Evolutionary conservation across 2,329 filamentous ascomycete species (phyloP).

Genomic region (Cercospora janseana): DNA sequence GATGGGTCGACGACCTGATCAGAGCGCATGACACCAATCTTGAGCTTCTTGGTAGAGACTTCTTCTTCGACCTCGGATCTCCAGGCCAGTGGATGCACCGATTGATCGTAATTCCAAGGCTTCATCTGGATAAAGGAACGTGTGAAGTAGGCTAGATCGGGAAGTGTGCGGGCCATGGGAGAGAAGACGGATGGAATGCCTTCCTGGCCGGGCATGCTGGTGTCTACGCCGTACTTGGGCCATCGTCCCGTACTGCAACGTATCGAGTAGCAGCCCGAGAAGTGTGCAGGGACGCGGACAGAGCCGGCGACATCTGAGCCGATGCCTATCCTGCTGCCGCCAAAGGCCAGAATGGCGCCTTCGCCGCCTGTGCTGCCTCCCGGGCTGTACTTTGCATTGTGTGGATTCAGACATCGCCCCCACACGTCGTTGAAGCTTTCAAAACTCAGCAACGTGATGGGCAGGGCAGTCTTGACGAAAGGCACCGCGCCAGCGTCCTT

Average conservation of each 20-base stretch:
- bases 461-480: constrained; percentile 89
- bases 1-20: constrained; percentile 76
- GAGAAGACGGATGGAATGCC: constrained; percentile 86
- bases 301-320: constrained; percentile 90
- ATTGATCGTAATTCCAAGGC: constrained; percentile 86
- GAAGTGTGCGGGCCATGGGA: constrained; percentile 83
- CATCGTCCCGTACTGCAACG: constrained; percentile 86
- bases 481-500: constrained; percentile 86
- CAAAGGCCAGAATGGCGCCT: constrained; percentile 74
- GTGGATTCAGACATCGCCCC: constrained; percentile 79
- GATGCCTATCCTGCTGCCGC: constrained; percentile 80
- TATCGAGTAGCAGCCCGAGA: constrained; percentile 82
- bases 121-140: constrained; percentile 73
- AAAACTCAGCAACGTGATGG: constrained; percentile 81
- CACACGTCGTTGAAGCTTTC: constrained; percentile 78
- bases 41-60: constrained; percentile 62
- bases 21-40: constrained; percentile 73
- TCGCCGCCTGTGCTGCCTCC: constrained; percentile 89
- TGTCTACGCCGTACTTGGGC: constrained; percentile 80
- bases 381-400: constrained; percentile 78
- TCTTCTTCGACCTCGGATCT: constrained; percentile 60
- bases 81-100: constrained; percentile 83
- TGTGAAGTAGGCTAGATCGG: constrained; percentile 82
- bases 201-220: constrained; percentile 90
- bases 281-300: constrained; percentile 82